These are phyloP conservation scores for Bothriochloa decipiens DNA, from an alignment of 176 grass and related monocot genomes.

Conservation along the genomic window DNA sequence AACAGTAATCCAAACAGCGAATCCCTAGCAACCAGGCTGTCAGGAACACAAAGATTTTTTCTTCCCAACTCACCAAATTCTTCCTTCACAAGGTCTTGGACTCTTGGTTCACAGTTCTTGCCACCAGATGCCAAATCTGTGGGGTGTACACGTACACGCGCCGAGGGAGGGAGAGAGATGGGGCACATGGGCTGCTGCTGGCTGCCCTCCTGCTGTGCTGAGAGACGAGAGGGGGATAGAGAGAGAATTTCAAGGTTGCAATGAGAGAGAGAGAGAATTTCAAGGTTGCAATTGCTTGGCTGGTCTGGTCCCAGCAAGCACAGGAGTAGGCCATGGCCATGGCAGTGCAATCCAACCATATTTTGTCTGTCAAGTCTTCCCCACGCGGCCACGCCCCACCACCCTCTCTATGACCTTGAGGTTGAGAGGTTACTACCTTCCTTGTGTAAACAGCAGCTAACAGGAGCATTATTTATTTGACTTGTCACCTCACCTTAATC, in stretches of 20 bases:
- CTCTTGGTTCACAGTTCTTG: neutral
- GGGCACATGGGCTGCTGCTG: slow-evolving; percentile 53
- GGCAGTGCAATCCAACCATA: slow-evolving; percentile 18
- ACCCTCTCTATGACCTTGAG: neutral
- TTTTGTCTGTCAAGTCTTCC: slow-evolving; percentile 5
- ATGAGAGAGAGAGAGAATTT: too few relatives aligned
- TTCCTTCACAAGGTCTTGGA: neutral
- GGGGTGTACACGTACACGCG: slow-evolving; percentile 18
- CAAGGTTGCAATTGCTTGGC: neutral
- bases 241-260: too few relatives aligned
- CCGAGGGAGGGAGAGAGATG: neutral
- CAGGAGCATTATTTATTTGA: slow-evolving; percentile 32
- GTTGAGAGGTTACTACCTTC: neutral
- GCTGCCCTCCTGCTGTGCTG: too few relatives aligned
- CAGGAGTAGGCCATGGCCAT: slow-evolving; percentile 28
- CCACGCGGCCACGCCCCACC: too few relatives aligned
- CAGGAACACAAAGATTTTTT: neutral
- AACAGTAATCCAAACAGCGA: slow-evolving; percentile 5
- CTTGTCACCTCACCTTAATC: slow-evolving; percentile 20
- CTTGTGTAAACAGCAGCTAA: slow-evolving; percentile 30
- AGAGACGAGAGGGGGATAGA: too few relatives aligned
- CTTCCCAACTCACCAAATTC: neutral
- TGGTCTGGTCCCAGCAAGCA: slow-evolving; percentile 20
- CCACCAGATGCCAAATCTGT: slow-evolving; percentile 37
- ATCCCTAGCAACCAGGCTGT: neutral